These are phyloP conservation scores for Yamadazyma atmosphaerica DNA, from an alignment of 1,139 yeast genomes.

Conservation along the genomic window DNA sequence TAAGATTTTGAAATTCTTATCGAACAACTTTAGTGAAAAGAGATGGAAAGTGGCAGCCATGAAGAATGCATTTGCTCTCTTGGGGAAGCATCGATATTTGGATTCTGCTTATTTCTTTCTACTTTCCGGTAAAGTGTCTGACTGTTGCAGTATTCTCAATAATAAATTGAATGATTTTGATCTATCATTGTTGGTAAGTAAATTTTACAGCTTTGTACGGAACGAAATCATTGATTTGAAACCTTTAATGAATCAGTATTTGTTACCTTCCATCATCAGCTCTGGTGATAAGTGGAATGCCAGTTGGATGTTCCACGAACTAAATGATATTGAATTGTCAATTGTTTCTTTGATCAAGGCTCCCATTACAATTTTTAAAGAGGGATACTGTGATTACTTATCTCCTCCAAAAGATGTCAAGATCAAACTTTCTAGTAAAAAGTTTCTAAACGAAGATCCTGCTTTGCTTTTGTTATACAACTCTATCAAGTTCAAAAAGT, in stretches of 20 bases:
- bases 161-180: constrained; percentile 65
- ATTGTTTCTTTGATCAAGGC: constrained; percentile 66
- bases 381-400: constrained; percentile 22
- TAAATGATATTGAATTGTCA: constrained; percentile 51
- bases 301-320: constrained; percentile 80
- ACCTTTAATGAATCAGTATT: constrained; percentile 39
- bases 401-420: not conserved
- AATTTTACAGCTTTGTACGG: constrained; percentile 51
- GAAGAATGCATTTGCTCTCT: constrained; percentile 87
- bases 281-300: constrained; percentile 80
- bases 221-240: constrained; percentile 12
- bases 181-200: constrained; percentile 77
- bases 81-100: constrained; percentile 82
- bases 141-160: constrained; percentile 73
- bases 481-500: constrained; percentile 51
- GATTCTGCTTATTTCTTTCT: constrained; percentile 92
- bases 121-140: constrained; percentile 74
- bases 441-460: constrained; percentile 78
- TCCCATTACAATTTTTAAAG: constrained; percentile 45
- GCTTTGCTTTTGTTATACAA: constrained; percentile 68
- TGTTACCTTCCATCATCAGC: constrained; percentile 58
- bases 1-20: constrained; percentile 74
- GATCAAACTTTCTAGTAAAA: constrained; percentile 29
- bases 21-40: constrained; percentile 68
- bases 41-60: constrained; percentile 88